Evolutionary conservation across 2,329 filamentous ascomycete genomes (phyloP).

Genomic region (Myotisia sp.): DNA sequence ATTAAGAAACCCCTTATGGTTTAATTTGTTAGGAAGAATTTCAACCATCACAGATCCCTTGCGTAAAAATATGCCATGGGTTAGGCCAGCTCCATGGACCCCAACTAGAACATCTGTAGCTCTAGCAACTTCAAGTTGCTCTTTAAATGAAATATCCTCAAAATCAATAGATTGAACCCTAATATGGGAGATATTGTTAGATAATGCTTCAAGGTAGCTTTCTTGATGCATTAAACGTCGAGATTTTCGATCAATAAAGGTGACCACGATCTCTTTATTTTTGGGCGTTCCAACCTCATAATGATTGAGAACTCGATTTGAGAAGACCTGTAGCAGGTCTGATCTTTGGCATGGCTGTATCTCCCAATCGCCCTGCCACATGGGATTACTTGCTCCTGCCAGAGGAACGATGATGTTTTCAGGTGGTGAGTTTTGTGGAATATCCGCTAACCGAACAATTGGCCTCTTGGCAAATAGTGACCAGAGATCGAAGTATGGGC

Average conservation of each 20-base stretch:
- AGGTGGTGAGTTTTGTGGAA: background rate
- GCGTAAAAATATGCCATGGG: slow-evolving; percentile 30
- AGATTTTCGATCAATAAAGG: slow-evolving; percentile 24
- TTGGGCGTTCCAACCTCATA: slow-evolving; percentile 15
- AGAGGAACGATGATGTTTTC: slow-evolving; percentile 28
- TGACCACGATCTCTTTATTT: slow-evolving; percentile 16
- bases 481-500: slow-evolving; percentile 29
- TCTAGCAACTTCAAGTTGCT: slow-evolving; percentile 25
- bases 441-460: slow-evolving; percentile 17
- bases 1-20: slow-evolving; percentile 30
- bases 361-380: slow-evolving; percentile 31
- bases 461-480: slow-evolving; percentile 21
- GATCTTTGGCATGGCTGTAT: slow-evolving; percentile 21
- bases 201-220: slow-evolving; percentile 18
- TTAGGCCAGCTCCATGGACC: slow-evolving; percentile 33
- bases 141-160: slow-evolving; percentile 22
- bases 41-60: slow-evolving; percentile 27
- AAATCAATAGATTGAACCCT: slow-evolving; percentile 26
- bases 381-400: slow-evolving; percentile 28
- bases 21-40: slow-evolving; percentile 26
- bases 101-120: slow-evolving; percentile 32
- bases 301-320: slow-evolving; percentile 19
- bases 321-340: slow-evolving; percentile 22
- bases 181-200: slow-evolving; percentile 16
- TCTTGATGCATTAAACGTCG: slow-evolving; percentile 21